Percentiles rank a stretch among this genome's conserved stretches.
These are phyloP conservation scores for Pythium chondricola DNA, from an alignment of 352 stramenopile species.

Conservation along the genomic window DNA sequence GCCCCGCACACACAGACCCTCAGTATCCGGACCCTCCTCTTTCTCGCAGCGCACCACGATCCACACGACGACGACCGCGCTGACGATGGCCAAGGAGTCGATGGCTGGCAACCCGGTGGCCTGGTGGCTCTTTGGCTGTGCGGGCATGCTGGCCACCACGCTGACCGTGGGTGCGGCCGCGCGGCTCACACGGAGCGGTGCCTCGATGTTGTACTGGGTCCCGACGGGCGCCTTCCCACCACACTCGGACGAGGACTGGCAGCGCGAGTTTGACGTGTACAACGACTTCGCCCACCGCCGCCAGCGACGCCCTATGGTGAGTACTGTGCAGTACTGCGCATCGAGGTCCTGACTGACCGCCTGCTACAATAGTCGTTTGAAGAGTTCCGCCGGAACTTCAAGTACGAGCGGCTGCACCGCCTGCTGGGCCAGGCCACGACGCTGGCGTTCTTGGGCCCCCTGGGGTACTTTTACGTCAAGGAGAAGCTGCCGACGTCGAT, in stretches of 20 bases:
- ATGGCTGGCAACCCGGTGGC: constrained; percentile 48
- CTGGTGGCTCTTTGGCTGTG: constrained; percentile 92
- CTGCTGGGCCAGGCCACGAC: constrained; percentile 91
- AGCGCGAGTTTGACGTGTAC: constrained; percentile 92
- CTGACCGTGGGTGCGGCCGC: constrained; percentile 95
- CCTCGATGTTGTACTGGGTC: constrained; percentile 96
- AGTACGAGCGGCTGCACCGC: constrained; percentile 87
- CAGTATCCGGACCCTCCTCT: not conserved
- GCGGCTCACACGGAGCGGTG: constrained; percentile 91
- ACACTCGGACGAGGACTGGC: constrained; percentile 85
- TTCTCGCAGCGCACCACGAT: not conserved
- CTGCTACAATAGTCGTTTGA: constrained; percentile 70
- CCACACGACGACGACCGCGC: too few species aligned
- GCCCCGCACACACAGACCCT: too few species aligned
- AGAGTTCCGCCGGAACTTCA: constrained; percentile 97
- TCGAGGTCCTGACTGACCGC: not conserved
- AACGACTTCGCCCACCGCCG: constrained; percentile 93
- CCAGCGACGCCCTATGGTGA: constrained; percentile 77
- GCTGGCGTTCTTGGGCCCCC: constrained; percentile 84
- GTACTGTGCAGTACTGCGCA: not conserved
- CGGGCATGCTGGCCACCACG: constrained; percentile 89
- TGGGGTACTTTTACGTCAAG: constrained; percentile 88
- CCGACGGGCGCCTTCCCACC: constrained; percentile 79
- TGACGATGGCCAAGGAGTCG: constrained; percentile 12
- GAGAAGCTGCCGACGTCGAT: constrained; percentile 51